A percentile compares a stretch with the other conserved stretches of the same genome.
These are phyloP conservation scores for Zygotorulaspora chibaensis DNA, from an alignment of 805 yeast genomes.

Conservation along the genomic window DNA sequence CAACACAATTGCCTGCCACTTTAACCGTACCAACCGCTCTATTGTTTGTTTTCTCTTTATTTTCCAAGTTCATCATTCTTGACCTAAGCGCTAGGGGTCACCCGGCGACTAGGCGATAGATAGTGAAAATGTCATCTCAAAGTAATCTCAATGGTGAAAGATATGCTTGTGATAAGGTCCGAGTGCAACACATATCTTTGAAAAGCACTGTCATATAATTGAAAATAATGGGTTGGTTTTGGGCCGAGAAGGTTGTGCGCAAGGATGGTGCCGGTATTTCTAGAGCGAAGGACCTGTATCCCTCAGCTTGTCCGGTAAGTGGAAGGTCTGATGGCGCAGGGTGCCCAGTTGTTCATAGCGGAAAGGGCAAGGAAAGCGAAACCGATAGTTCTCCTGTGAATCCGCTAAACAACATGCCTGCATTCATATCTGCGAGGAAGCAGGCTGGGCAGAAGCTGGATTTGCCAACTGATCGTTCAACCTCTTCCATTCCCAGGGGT, in stretches of 20 bases:
- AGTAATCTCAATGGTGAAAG: no score
- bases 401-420: conserved; percentile 89
- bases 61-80: no score
- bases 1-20: background rate
- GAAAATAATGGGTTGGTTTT: conserved; percentile 77
- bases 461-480: conserved; percentile 77
- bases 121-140: no score
- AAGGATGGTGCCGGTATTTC: background rate
- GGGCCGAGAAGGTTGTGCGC: conserved; percentile 49
- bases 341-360: conserved; percentile 30
- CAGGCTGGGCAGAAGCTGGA: conserved; percentile 77
- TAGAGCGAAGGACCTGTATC: background rate
- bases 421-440: conserved; percentile 49
- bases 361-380: conserved; percentile 6
- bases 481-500: conserved; percentile 87
- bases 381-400: conserved; percentile 44
- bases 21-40: no score
- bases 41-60: no score
- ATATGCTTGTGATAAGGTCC: background rate
- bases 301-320: conserved; percentile 39
- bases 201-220: no score
- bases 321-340: conserved; percentile 24
- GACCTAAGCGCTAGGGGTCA: no score
- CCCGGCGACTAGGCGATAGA: no score
- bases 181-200: conserved; percentile 6